Evolutionary conservation across 2,329 filamentous ascomycete genomes (phyloP).

Genomic region (Biscogniauxia mediterranea): DNA sequence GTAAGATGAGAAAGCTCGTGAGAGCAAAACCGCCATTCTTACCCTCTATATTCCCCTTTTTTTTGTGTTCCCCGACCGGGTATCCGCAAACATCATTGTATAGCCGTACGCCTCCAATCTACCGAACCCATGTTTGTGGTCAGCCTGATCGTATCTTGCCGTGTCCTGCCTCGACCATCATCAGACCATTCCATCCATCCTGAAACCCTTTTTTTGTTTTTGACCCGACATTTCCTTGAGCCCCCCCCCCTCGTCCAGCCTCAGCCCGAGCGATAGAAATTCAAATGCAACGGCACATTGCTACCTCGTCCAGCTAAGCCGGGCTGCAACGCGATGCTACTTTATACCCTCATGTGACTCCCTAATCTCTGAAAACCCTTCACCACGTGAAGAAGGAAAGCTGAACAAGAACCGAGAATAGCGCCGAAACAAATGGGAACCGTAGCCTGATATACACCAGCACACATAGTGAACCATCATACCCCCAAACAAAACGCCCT

Average conservation of each 20-base stretch:
- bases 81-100: constrained; percentile 31
- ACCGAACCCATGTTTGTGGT: constrained; percentile 24
- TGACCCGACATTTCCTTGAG: constrained; percentile 4
- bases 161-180: constrained; percentile 17
- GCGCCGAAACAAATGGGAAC: constrained; percentile 19
- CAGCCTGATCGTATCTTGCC: constrained; percentile 10
- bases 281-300: constrained; percentile 3
- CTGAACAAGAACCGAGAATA: constrained; percentile 8
- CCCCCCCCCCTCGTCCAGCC: constrained; percentile 1
- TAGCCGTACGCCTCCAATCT: constrained; percentile 29
- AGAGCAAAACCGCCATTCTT: constrained; percentile 25
- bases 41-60: constrained; percentile 26
- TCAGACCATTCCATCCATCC: constrained; percentile 10
- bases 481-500: constrained; percentile 23
- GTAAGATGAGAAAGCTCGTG: constrained; percentile 22
- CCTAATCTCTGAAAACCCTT: not conserved
- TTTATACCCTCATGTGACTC: constrained; percentile 3
- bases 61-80: constrained; percentile 27
- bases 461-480: constrained; percentile 10
- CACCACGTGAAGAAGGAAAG: not conserved
- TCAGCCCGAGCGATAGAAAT: constrained; percentile 9
- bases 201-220: constrained; percentile 1
- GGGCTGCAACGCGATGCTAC: constrained; percentile 11
- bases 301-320: constrained; percentile 10
- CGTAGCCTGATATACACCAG: constrained; percentile 24